Evolutionary conservation across 257 asterid genomes (phyloP).

Genomic region (Sherardia arvensis): DNA sequence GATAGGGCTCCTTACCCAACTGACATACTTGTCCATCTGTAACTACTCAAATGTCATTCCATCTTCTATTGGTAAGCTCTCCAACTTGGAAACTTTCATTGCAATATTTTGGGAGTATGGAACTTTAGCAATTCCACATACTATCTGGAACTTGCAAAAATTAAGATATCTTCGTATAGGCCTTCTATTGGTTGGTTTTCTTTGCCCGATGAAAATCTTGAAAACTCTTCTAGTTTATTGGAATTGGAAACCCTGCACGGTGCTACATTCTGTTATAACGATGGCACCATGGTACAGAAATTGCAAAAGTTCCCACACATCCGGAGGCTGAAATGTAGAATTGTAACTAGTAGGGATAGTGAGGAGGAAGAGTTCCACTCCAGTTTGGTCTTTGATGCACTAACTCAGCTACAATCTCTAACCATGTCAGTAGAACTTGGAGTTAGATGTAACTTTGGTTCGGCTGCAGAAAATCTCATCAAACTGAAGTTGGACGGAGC

Average conservation of each 20-base stretch:
- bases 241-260: background rate
- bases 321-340: background rate
- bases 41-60: background rate
- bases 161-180: background rate
- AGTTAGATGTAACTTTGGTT: background rate
- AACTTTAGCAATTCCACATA: background rate
- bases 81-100: background rate
- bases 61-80: background rate
- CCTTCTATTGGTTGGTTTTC: too few relatives aligned
- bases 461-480: background rate
- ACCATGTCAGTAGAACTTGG: background rate
- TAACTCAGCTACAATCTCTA: background rate
- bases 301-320: background rate
- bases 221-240: background rate
- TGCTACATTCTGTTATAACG: background rate
- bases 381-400: background rate
- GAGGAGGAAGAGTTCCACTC: background rate
- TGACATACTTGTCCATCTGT: background rate
- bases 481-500: background rate
- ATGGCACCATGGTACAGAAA: background rate
- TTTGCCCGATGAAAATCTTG: background rate
- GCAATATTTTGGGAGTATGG: background rate
- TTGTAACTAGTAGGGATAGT: background rate
- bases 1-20: background rate
- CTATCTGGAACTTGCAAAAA: background rate